Evolutionary conservation across 106 monocot genomes (phyloP), one percentile per base, ranked within the genome.

Genomic region (Narthecium ossifragum): DNA sequence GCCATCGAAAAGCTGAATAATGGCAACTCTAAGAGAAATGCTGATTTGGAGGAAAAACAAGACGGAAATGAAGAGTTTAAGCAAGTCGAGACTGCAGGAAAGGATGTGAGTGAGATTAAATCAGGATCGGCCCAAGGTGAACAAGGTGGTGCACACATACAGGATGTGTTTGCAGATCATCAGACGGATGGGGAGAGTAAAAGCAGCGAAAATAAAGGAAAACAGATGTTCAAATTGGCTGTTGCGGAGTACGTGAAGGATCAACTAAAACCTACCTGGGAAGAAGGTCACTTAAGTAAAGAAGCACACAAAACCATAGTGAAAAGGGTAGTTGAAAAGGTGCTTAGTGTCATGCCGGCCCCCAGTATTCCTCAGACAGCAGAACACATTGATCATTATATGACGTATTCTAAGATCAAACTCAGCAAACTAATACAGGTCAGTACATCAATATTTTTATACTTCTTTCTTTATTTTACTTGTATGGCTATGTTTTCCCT

Each of bases 321-420:
- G 32, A 86, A 86, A 60, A 86, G 75, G 58, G 63, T 71, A 14
- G 81, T 81, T 8, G 81, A 86, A 14, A 86, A 86, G 54, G 86
- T 86, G 9, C 51, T 61, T 20, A 30, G 46, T 53, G 39, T 66
- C 30, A n/a, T 72, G 54, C 63, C 62, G 30, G 43, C 61, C 6
- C 12, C 62, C 17, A 50, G 65, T 37, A 72, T 86, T 31, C 81
- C 81, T 33, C 46, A 47, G 22, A 75, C 71, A 13, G 60, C 64
- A 26, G 75, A 71, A 50, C 59, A 58, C 30, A 70, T 81, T 62
- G 75, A 86, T 58, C 46, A 26, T 10, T 81, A 78, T 41, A 12
- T 86, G 23, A 56, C 59, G 3, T 61, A 46, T 41, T 60, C 68
- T 1, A 69, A 74, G 53, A 33, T 36, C 9, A 81, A 78, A 55